Evolutionary conservation across 192 early-diverging fungal genomes (phyloP), one percentile per base, ranked within the genome.

Genomic region (Lobosporangium transversale): DNA sequence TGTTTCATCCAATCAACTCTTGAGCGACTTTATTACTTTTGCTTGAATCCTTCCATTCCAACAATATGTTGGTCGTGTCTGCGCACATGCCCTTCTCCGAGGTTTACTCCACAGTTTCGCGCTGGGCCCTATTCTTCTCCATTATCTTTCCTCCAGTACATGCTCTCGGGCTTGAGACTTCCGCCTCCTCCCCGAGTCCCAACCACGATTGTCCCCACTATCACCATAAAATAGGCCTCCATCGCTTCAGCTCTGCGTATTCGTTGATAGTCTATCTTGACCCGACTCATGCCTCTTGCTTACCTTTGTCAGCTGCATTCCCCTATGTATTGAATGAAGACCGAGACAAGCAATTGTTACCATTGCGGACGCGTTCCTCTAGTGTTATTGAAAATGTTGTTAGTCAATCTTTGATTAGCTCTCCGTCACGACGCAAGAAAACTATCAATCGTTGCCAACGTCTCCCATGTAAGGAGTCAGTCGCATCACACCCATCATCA

Each of bases 121-220:
- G 62, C 53, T 75, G 71, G 71, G 71, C 71, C 21, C 56, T 75
- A 42, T 30, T 75, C 45, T 60, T 75, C 45, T 66, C 71, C 6
- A 63, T 75, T 53, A 66, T 75, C 53, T 45, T 75, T 35, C 71
- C 71, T 1, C 54, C 71, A 18, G 29, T 50, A 27, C 60, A 58
- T 33, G 51, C 35, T 50, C 49, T 60, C 33, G 53, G 48, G 26
- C 52, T 60, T 29, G 56, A 53, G 23, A 5, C 26, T 26, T 11
- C 17, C 35, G 7, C 61, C 1, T 12, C 68, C 23, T 5, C 36
- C 14, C 21, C 30, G 1, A n/a, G 27, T 4, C 33, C 55, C 7
- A 21, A 33, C 14, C 24, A 36, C 31, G 10, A 17, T 1, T 43
- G 49, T n/a, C 10, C 56, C 53, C 58, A 24, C 14, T 14, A 18